Evolutionary conservation across 176 grass and related monocot species (phyloP).

Genomic region (Pontederia paniculata): DNA sequence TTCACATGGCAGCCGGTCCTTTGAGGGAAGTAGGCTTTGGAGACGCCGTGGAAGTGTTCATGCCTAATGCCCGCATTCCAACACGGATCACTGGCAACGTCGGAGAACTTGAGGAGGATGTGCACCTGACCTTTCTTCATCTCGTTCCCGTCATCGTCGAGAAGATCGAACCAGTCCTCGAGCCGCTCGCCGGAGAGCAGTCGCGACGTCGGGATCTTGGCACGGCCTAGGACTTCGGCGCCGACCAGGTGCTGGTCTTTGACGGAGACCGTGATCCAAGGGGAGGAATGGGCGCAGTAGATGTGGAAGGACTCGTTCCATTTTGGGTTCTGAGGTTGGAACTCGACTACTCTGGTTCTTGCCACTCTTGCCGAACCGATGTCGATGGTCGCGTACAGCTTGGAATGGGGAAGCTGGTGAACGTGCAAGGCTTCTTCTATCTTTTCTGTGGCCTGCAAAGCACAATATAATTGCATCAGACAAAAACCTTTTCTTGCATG

Average conservation of each 20-base stretch:
- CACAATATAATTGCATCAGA: not conserved
- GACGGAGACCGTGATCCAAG: slow-evolving; percentile 37
- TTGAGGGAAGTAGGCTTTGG: slow-evolving; percentile 47
- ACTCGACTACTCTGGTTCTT: slow-evolving; percentile 56
- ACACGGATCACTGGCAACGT: slow-evolving; percentile 33
- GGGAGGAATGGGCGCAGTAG: slow-evolving; percentile 49
- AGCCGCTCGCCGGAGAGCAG: slow-evolving; percentile 27
- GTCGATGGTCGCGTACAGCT: slow-evolving; percentile 56
- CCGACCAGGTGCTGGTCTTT: slow-evolving; percentile 49
- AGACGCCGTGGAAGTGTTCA: slow-evolving; percentile 28
- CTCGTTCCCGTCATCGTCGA: slow-evolving; percentile 26
- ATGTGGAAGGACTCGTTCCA: slow-evolving; percentile 91
- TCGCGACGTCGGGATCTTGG: slow-evolving; percentile 23
- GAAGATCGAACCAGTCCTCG: slow-evolving; percentile 38
- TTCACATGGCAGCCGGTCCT: slow-evolving; percentile 37
- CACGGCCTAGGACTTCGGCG: slow-evolving; percentile 38
- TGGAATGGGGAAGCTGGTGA: slow-evolving; percentile 28
- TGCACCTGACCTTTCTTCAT: slow-evolving; percentile 36
- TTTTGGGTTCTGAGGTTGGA: slow-evolving; percentile 31
- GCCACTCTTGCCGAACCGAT: slow-evolving; percentile 58
- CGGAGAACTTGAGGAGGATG: slow-evolving; percentile 26
- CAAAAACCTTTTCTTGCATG: slow-evolving; percentile 19
- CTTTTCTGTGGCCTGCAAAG: slow-evolving; percentile 35
- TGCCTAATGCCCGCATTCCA: slow-evolving; percentile 44
- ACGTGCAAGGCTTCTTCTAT: slow-evolving; percentile 37